Evolutionary conservation across 768 basidiomycete species (phyloP), one percentile per base, ranked within the genome.

Genomic region (Suillus subaureus): DNA sequence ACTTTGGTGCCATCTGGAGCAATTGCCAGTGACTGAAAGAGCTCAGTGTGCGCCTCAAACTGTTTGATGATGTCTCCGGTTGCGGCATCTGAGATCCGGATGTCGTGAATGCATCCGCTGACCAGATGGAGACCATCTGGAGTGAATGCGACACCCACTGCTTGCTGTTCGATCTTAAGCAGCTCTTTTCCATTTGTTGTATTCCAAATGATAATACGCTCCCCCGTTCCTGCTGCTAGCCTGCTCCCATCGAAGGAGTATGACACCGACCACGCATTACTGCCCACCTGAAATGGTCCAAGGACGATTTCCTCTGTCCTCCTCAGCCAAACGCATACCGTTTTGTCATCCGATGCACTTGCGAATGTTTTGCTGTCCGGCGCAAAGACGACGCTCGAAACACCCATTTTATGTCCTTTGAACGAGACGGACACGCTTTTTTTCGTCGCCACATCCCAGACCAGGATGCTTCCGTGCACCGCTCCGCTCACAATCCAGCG

Each of bases 311-410:
- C 1, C 37, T 37, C 56, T 23, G 56, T 33, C 31, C 12, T 37
- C 23, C 37, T 39, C 56, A 57, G 37, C 56, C 56, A 57, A 37
- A 58, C 54, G 11, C 54, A 31, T 33, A 55, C 18, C 11, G 54
- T 55, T 31, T 33, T 6, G 31, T 55, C 54, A 21, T 55, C 31
- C 9, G 52, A 54, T 31, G 5, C 18, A 54, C 52, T 54, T 54
- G 54, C 54, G 18, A 55, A 55, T 31, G 31, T 55, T 31, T 33
- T 21, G 31, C 11, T 33, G 31, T 55, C 92, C 62, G 96, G 96
- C 61, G 97, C 94, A 77, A 97, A 97, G 79, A 97, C 82, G 70
- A 97, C 94, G 74, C 97, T 93, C 63, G 18, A 58, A n/a, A 63
- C 51, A 4, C 13, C 4, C 37, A 1, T 16, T 11, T 35, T 55